Evolutionary conservation across 1,139 yeast species (phyloP), one percentile per base, ranked within the genome.

Genomic region (Taphrina deformans): DNA sequence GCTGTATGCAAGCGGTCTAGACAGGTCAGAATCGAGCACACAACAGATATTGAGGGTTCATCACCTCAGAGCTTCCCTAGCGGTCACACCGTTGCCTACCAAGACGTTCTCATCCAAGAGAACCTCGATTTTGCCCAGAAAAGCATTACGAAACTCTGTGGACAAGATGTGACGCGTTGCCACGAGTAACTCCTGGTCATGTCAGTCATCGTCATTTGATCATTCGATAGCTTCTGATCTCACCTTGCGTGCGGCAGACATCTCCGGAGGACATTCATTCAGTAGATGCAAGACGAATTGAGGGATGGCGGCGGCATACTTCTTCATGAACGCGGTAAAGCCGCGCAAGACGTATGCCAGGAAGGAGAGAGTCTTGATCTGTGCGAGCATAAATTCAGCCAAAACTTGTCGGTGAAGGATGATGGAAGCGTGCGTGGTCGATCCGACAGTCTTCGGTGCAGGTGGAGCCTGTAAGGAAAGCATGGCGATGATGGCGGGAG

Each of bases 261-360:
- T 79, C 74, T 93, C 98, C n/a, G 96, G 87, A 3, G 99, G 99
- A 74, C 98, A 93, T 74, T 95, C 99, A 75, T 91, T 96, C 55
- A 95, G 79, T 55, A 95, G 78, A 69, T 98, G 80, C 67, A 93
- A 83, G 33, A 93, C 89, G 61, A 92, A 84, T 69, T 89, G 96
- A 0, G 99, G 99, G 3, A 95, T 90, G 26, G 82, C 79, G 65
- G 80, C 80, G 35, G 86, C 83, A 67, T 89, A 90, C 67, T 84
- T 85, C 65, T 75, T 73, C 70, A 93, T 77, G 58, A 85, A 85
- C 38, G 84, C 82, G 1, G 96, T 86, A 72, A 87, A 88, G 7
- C 96, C 93, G 70, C 98, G 83, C 50, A 95, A 86, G 69, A 92
- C 91, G 74, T 92, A 95, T 0, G 99, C 98, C 72, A 95, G 79